Evolutionary conservation across 306 rosid species (phyloP).

Genomic region (Trifolium repens): DNA sequence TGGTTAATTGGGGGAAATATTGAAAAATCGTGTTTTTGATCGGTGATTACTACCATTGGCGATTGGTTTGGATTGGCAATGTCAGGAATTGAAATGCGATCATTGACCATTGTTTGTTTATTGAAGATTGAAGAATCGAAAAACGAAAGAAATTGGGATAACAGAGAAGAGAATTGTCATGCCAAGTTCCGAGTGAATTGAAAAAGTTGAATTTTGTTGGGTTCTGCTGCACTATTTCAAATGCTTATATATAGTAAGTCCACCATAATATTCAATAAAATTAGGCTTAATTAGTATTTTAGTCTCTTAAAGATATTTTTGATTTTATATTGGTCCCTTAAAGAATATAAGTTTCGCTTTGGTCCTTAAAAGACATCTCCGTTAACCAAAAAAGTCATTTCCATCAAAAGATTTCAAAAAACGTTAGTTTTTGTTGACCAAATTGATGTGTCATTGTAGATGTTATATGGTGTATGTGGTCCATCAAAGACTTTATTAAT

Average conservation of each 20-base stretch:
- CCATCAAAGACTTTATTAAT: too few species aligned
- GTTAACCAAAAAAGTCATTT: too few species aligned
- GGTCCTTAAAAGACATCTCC: too few species aligned
- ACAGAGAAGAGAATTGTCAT: background rate
- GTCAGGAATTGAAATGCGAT: background rate
- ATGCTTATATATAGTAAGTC: background rate
- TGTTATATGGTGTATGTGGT: too few species aligned
- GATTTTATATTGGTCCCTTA: too few species aligned
- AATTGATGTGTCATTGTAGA: too few species aligned
- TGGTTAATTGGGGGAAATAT: slow-evolving; percentile 52
- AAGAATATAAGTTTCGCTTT: too few species aligned
- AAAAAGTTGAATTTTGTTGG: background rate
- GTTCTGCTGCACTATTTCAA: background rate
- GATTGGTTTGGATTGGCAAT: background rate
- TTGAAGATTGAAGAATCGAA: background rate
- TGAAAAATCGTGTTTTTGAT: background rate
- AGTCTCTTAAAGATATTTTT: too few species aligned
- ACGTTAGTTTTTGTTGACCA: too few species aligned
- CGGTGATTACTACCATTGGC: slow-evolving; percentile 35
- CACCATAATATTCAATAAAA: too few species aligned
- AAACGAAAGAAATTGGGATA: background rate
- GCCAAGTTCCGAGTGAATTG: background rate
- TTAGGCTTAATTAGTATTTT: too few species aligned
- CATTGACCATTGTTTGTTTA: background rate
- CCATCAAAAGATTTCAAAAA: too few species aligned